These are phyloP conservation scores for Scleroderma bovista DNA, from an alignment of 768 basidiomycete species.

Conservation along the genomic window DNA sequence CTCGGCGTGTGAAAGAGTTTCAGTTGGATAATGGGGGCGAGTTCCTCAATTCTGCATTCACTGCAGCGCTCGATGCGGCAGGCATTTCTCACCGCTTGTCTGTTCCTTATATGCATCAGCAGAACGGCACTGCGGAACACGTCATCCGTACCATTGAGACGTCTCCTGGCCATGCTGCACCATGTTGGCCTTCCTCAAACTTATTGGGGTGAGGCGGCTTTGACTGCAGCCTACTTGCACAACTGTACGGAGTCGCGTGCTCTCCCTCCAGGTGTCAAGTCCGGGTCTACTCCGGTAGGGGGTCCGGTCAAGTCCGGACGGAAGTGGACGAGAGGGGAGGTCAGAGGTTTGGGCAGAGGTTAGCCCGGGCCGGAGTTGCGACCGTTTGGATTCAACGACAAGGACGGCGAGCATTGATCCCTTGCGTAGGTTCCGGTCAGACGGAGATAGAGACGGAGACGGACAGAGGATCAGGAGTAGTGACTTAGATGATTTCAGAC, in stretches of 20 bases:
- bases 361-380: too few species aligned
- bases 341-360: too few species aligned
- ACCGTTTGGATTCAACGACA: too few species aligned
- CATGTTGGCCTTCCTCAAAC: slow-evolving; percentile 8
- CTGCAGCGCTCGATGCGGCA: not conserved
- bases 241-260: not conserved
- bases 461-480: too few species aligned
- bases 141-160: slow-evolving; percentile 25
- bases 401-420: too few species aligned
- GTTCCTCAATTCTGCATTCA: not conserved
- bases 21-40: slow-evolving; percentile 4
- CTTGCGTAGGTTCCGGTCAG: too few species aligned
- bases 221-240: not conserved
- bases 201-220: slow-evolving; percentile 13
- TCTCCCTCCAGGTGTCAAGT: not conserved
- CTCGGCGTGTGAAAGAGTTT: not conserved
- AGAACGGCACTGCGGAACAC: slow-evolving; percentile 29
- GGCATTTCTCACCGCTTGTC: slow-evolving; percentile 21
- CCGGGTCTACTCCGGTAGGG: too few species aligned
- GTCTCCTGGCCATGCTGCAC: slow-evolving; percentile 17
- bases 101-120: slow-evolving; percentile 27
- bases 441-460: too few species aligned
- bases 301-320: too few species aligned
- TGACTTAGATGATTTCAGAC: too few species aligned
- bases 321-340: too few species aligned